phyloP scores from a whole-genome alignment of 768 basidiomycete genomes.

The Termitomyces sp. region DNA sequence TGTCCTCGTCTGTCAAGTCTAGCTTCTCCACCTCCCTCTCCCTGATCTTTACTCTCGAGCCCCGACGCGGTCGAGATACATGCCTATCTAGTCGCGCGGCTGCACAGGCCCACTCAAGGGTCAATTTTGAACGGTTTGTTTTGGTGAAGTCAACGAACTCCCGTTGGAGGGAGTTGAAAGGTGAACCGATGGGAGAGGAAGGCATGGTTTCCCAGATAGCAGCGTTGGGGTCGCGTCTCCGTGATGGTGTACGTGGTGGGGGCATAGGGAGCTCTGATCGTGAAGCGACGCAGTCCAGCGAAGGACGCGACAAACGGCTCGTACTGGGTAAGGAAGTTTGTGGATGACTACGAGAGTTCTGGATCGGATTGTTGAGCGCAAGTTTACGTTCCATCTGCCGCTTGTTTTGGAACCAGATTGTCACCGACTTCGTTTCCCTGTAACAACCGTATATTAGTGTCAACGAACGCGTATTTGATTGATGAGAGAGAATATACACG shows the following conservation, averaged over 20 bases:
- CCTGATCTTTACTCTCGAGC: conserved; percentile 3
- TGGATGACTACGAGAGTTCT: conserved; percentile 19
- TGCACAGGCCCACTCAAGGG: conserved; percentile 76
- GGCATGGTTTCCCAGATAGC: conserved; percentile 57
- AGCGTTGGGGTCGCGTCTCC: conserved; percentile 30
- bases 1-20: conserved; percentile 63
- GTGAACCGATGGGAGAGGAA: conserved; percentile 56
- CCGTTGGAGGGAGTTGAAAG: conserved; percentile 47
- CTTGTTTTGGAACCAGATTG: conserved; percentile 86
- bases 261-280: conserved; percentile 45
- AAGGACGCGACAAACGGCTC: conserved; percentile 34
- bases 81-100: conserved; percentile 50
- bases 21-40: conserved; percentile 21
- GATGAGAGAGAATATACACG: conserved; percentile 22
- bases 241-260: conserved; percentile 38
- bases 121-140: conserved; percentile 42
- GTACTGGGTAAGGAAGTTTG: conserved; percentile 21
- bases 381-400: conserved; percentile 66
- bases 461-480: conserved; percentile 6
- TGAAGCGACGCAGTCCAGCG: conserved; percentile 59
- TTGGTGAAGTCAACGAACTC: conserved; percentile 47
- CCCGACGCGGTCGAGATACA: conserved; percentile 11
- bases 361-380: conserved; percentile 36
- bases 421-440: conserved; percentile 67
- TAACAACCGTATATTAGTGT: conserved; percentile 4